Evolutionary conservation across 2,329 filamentous ascomycete genomes (phyloP), one percentile per base, ranked within the genome.

Genomic region (Trichoderma sp.): DNA sequence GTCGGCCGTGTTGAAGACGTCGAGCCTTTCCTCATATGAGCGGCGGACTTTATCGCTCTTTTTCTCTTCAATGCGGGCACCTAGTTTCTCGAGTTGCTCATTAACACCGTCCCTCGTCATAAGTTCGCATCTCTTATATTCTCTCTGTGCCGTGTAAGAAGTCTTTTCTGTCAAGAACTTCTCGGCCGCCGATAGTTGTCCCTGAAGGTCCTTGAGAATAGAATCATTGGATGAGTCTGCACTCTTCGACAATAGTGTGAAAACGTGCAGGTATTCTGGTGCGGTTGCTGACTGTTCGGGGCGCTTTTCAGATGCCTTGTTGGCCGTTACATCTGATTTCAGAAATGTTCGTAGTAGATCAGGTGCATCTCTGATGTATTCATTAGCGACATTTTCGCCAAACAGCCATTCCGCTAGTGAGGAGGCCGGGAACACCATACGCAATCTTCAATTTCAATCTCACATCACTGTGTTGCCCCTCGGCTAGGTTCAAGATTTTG

Each of bases 1-100:
- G 43, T 84, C 81, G 2, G 81, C 80, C 34, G 79, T 79, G 71
- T 84, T 85, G 70, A 83, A 81, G 1, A 86, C 74, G 36, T 83
- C 82, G 9, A 84, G 74, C 2, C 77, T 77, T 11, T 77, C 76
- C 28, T 83, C 80, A 28, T 82, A 79, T 30, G 72, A 70, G 24
- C 74, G 74, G 28, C 76, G 73, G n/a, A 74, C 66, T 63, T 70
- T 58, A 74, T 79, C 78, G 36, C 62, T 74, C 6, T 71, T 76
- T 56, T 74, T 69, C 6, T 77, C 73, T 67, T 79, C 74, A 8
- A 79, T 75, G 47, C 74, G 63, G 53, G 51, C 47, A 24, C 73
- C 74, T 26, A 79, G 60, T 12, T 73, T 73, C 15, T 74, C 74
- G 6, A 82, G 71, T 56, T 76, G 74, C 1, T 71, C 51, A 34